Conservation (phyloP, 2,329 filamentous ascomycete species). For the Gyromitra esculenta region DNA sequence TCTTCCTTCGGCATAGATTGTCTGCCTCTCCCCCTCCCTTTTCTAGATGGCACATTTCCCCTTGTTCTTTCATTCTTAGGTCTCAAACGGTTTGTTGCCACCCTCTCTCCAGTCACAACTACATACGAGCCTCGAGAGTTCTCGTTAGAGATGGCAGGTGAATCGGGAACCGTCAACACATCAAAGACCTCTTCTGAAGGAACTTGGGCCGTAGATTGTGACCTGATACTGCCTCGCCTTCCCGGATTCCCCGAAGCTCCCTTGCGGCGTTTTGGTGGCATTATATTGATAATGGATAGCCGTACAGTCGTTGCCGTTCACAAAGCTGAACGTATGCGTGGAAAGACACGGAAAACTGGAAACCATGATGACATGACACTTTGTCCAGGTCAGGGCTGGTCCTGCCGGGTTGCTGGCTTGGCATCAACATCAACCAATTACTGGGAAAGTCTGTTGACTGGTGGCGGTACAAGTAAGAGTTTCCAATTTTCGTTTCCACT, state of each 20-base stretch:
- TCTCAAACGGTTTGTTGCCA: constrained; percentile 3
- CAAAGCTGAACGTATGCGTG: constrained; percentile 15
- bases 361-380: constrained; percentile 5
- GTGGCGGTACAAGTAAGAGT: too few relatives aligned
- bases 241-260: not conserved
- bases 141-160: constrained; percentile 1
- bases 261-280: constrained; percentile 47
- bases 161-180: constrained; percentile 8
- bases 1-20: constrained; percentile 50
- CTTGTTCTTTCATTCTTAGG: constrained; percentile 24
- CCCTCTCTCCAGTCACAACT: constrained; percentile 10
- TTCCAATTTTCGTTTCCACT: too few relatives aligned
- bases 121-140: constrained; percentile 16
- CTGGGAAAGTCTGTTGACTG: too few relatives aligned
- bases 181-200: constrained; percentile 10
- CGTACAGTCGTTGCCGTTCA: not conserved
- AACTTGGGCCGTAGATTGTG: constrained; percentile 15
- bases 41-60: constrained; percentile 1
- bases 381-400: too few relatives aligned
- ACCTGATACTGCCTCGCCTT: constrained; percentile 21
- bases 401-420: too few relatives aligned
- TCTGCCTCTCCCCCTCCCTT: constrained; percentile 4
- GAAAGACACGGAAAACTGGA: constrained; percentile 26
- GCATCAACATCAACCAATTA: too few relatives aligned
- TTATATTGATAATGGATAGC: constrained; percentile 17